Conservation (phyloP, 106 monocot species). For the Acorus calamus region DNA sequence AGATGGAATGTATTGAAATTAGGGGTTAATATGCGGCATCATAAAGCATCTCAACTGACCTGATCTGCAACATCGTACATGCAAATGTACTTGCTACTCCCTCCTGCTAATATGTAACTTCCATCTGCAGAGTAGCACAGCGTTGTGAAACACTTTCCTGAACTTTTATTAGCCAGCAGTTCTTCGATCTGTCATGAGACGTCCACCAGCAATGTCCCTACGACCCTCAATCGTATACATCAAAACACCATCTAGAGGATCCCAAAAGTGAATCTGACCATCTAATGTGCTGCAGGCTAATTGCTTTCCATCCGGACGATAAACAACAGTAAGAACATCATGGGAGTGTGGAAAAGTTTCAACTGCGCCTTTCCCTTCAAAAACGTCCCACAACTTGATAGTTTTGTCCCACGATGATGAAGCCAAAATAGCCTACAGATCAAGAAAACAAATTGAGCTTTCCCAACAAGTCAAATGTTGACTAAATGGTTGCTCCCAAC, state of each 20-base stretch:
- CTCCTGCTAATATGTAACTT: constrained; percentile 92
- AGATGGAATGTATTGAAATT: not conserved
- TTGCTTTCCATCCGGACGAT: constrained; percentile 98
- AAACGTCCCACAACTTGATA: constrained; percentile 89
- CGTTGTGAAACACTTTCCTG: constrained; percentile 88
- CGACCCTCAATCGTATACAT: constrained; percentile 97
- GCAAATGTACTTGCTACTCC: constrained; percentile 92
- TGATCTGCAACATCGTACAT: constrained; percentile 98
- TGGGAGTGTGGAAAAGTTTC: constrained; percentile 88
- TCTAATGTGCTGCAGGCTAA: constrained; percentile 88
- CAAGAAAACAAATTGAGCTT: not conserved
- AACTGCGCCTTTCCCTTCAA: constrained; percentile 87
- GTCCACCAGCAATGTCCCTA: constrained; percentile 87
- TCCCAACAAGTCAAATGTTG: too few relatives aligned
- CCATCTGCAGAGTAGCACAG: constrained; percentile 97
- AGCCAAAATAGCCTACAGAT: constrained; percentile 60
- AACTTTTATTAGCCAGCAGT: constrained; percentile 68
- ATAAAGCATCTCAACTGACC: constrained; percentile 24
- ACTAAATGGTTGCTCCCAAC: too few relatives aligned
- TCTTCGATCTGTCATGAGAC: constrained; percentile 90
- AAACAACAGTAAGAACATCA: constrained; percentile 86
- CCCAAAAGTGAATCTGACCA: constrained; percentile 95
- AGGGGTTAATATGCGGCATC: not conserved
- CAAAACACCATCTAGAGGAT: constrained; percentile 71
- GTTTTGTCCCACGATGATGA: constrained; percentile 99